A percentile compares a stretch with the other conserved stretches of the same genome.
These are phyloP conservation scores for Microcos paniculata DNA, from an alignment of 345 rosid species.

Conservation along the genomic window DNA sequence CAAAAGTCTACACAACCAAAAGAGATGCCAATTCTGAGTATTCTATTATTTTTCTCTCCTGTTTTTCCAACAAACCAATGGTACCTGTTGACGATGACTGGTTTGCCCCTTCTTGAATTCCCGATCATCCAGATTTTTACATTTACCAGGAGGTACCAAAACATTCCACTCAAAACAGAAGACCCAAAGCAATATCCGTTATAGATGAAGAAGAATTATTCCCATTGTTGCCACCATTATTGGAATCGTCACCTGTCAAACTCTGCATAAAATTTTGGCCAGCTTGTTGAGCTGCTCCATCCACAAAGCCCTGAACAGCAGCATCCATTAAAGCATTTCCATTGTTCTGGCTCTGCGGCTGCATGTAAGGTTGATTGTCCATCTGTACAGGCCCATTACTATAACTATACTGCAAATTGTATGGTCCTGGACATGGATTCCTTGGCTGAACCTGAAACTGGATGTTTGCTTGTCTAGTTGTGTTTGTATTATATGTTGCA, in stretches of 20 bases:
- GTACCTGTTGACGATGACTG: background rate
- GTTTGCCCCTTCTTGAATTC: background rate
- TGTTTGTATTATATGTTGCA: background rate
- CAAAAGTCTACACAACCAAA: background rate
- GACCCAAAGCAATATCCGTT: background rate
- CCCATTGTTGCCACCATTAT: background rate
- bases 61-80: background rate
- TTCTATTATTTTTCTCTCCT: background rate
- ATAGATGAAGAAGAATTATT: background rate
- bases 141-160: background rate
- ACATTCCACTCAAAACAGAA: background rate
- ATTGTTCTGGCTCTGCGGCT: background rate
- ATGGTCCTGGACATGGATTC: slow-evolving; percentile 24
- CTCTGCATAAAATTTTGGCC: slow-evolving; percentile 27
- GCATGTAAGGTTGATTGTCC: slow-evolving; percentile 8
- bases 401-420: slow-evolving; percentile 3
- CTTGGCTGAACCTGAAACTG: slow-evolving; percentile 29
- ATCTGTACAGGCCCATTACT: background rate
- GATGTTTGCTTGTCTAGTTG: slow-evolving; percentile 10
- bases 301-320: slow-evolving; percentile 20
- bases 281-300: slow-evolving; percentile 27
- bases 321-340: slow-evolving; percentile 10
- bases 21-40: background rate
- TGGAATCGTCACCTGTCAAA: slow-evolving; percentile 17
- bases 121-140: background rate